Evolutionary conservation across 768 basidiomycete genomes (phyloP).

Genomic region (Suillus cothurnatus): DNA sequence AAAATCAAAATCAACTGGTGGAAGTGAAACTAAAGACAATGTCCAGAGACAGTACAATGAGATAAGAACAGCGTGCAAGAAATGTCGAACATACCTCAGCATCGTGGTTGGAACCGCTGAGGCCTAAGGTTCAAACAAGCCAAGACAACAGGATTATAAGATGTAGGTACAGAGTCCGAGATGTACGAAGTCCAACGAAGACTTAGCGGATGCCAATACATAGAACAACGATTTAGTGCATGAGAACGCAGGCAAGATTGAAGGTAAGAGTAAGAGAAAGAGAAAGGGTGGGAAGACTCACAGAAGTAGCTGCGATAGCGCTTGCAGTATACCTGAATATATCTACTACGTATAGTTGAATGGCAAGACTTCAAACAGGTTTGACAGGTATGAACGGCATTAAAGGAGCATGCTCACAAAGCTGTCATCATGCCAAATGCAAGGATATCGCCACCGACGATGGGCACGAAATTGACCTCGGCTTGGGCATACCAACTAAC

Average conservation of each 20-base stretch:
- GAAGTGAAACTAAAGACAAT: no score
- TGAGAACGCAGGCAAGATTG: not conserved
- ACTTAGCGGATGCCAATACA: no score
- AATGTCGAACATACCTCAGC: no score
- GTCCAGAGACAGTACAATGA: no score
- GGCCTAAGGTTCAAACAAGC: no score
- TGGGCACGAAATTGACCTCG: slow-evolving; percentile 72
- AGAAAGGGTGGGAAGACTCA: slow-evolving; percentile 30
- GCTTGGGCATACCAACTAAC: slow-evolving; percentile 73
- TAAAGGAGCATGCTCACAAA: slow-evolving; percentile 42
- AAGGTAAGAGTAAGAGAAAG: not conserved
- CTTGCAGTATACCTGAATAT: slow-evolving; percentile 69
- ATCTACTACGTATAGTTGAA: slow-evolving; percentile 71
- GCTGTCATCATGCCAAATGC: slow-evolving; percentile 65
- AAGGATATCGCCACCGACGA: slow-evolving; percentile 60
- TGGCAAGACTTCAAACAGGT: slow-evolving; percentile 49
- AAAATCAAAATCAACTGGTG: no score
- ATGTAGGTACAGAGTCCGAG: no score
- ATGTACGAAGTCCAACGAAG: no score
- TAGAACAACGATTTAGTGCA: no score
- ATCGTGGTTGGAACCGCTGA: no score
- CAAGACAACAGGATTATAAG: no score
- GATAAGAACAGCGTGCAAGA: no score
- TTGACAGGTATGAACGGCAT: not conserved
- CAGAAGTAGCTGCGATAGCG: slow-evolving; percentile 62